These are phyloP conservation scores for Mycena vulgaris DNA, from an alignment of 768 basidiomycete genomes.

Conservation along the genomic window DNA sequence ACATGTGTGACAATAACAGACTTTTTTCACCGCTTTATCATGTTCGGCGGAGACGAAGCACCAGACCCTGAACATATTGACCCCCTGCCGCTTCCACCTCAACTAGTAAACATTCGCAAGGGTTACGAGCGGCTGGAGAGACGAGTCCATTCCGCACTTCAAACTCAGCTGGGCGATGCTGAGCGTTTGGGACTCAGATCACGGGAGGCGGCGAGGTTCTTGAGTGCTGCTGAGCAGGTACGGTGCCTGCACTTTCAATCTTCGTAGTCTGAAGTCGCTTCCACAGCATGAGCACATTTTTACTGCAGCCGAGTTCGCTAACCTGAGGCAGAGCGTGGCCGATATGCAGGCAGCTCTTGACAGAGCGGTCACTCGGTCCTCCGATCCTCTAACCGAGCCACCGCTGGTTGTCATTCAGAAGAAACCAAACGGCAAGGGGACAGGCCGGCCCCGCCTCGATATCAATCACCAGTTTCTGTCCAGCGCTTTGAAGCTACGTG, in stretches of 20 bases:
- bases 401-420: background rate
- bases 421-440: constrained; percentile 24
- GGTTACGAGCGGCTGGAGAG: background rate
- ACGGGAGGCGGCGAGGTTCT: background rate
- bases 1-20: too few relatives aligned
- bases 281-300: constrained; percentile 23
- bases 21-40: too few relatives aligned
- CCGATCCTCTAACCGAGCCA: constrained; percentile 32
- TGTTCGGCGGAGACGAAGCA: too few relatives aligned
- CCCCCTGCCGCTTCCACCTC: too few relatives aligned
- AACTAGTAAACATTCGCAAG: background rate
- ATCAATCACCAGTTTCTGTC: constrained; percentile 42
- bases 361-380: constrained; percentile 34
- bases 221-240: background rate
- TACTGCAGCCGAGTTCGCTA: constrained; percentile 36
- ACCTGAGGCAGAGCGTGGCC: constrained; percentile 32
- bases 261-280: background rate
- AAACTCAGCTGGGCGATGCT: background rate
- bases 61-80: too few relatives aligned
- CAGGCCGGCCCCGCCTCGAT: constrained; percentile 36
- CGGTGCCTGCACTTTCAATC: background rate
- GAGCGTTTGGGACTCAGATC: background rate
- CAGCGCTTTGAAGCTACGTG: constrained; percentile 45
- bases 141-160: background rate
- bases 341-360: constrained; percentile 39